Evolutionary conservation across 495 filamentous ascomycete species (phyloP), one percentile per base, ranked within the genome.

Genomic region (Thermochaetoides thermophila): DNA sequence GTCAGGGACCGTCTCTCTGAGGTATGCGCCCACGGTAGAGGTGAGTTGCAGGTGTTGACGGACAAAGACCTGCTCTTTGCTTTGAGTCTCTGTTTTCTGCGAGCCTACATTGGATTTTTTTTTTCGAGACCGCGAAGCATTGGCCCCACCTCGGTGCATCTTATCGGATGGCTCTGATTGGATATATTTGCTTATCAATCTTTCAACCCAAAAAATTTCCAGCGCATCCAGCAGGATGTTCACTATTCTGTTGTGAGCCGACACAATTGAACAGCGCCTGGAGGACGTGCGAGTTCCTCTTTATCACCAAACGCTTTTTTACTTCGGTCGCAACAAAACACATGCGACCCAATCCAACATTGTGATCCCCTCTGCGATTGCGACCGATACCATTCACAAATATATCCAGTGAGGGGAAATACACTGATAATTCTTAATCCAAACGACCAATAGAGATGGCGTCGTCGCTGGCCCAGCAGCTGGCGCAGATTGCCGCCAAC

Each of bases 401-500:
- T 14, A 23, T 11, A 7, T n/a, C 10, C 5, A 16, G 15, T 28
- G 20, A 26, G 15, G 21, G 15, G 24, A 29, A 1, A 13, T 28
- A 13, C 8, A 23, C 17, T 3, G 15, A 13, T 16, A 9, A 13
- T n/a, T n/a, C n/a, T n/a, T n/a, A n/a, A n/a, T n/a, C n/a, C n/a
- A n/a, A n/a, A n/a, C 7, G 12, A 13, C 14, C 11, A 15, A 27
- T 29, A 28, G 18, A 27, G 3, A 89, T 89, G 81, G 64, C 79
- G 34, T 76, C 81, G 32, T 76, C 78, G 50, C 71, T 92, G 44
- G 71, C 78, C 49, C 67, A 72, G 56, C 84, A 89, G 68, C 50
- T 92, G 56, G 76, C 78, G 60, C 71, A 78, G 50, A 80, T 89
- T 45, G 76, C 81, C 38, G 70, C 73, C 36, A 75, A 76, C 44